Base-by-base conservation (phyloP, 139 green algal species). In the Tetradesmus obliquus region DNA sequence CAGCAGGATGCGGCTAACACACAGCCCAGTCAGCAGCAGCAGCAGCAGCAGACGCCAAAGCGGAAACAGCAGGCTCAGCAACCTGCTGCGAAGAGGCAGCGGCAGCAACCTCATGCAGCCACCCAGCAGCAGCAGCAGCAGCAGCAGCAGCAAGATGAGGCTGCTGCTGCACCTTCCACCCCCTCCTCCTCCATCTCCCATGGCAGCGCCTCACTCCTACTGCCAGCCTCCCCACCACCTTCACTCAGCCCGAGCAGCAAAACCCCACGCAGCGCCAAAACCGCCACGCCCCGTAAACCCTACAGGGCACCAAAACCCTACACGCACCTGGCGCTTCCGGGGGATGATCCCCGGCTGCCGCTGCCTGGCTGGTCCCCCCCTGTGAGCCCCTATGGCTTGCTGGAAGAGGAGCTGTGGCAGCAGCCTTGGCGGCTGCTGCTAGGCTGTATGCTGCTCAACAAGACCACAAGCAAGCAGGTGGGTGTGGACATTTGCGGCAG, bases 401-500 rank as follows among this genome's bases (percentile, higher is more conserved):
- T 99, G 3, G 97, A 99, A 93, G 97, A 98, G 93, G 85, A 96
- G 90, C 90, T 99, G 88, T 99, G 96, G 71, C 60, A 92, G 0
- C 93, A 99, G 92, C 98, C 98, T 19, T 99, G 98, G 98, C 96
- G 96, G 87, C 91, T 99, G 84, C 93, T 99, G 81, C 91, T 99
- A 82, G 97, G 93, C 1, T 99, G 97, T 94, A 96, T 99, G 87
- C 95, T 99, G 80, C 95, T 99, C 5, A 99, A 99, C 93, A 98
- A 98, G 71, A 99, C 98, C 1, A 95, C 93, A 1, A 95, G 92
- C 9, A 94, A 91, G 6, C 94, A 97, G 93, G 96, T 96, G 71
- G 0, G 91, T 19, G 54, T 2, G n/a, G 32, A 45, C 53, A 79
- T 45, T 3, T 58, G 24, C 58, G 81, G 45, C 22, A 10, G 51